These are phyloP conservation scores for Botrytis porri DNA, from an alignment of 2,329 filamentous ascomycete genomes.

Conservation along the genomic window DNA sequence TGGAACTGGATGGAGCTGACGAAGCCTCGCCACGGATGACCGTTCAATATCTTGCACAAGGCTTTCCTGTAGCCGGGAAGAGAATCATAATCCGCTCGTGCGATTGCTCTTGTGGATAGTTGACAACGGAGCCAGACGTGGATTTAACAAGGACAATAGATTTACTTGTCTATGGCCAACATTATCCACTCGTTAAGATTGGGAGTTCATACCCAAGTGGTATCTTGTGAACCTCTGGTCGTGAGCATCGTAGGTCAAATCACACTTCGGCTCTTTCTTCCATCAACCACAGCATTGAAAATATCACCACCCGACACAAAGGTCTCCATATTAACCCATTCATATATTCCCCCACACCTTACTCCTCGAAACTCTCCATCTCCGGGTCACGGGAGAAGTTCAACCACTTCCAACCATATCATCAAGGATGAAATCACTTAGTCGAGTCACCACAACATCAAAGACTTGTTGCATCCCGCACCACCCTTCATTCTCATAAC, in stretches of 20 bases:
- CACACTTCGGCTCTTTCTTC: background rate
- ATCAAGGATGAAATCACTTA: background rate
- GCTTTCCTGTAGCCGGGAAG: background rate
- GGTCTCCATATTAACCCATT: background rate
- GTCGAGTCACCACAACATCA: background rate
- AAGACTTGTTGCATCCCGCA: background rate
- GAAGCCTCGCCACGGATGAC: too few species aligned
- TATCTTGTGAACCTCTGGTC: background rate
- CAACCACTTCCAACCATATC: background rate
- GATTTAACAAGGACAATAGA: conserved; percentile 70
- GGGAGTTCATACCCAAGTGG: rapidly evolving
- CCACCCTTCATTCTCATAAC: background rate
- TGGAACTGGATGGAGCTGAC: background rate
- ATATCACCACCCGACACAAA: background rate
- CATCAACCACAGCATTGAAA: background rate
- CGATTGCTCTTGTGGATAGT: conserved; percentile 79
- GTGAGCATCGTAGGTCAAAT: background rate
- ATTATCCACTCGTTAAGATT: background rate
- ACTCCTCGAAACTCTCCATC: background rate
- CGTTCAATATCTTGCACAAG: background rate
- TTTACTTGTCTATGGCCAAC: background rate
- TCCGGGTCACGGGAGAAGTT: background rate
- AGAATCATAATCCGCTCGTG: background rate
- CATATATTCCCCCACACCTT: background rate
- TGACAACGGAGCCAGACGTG: conserved; percentile 82